A percentile compares a stretch with the other conserved stretches of the same genome.
phyloP scores from a whole-genome alignment of 2,329 filamentous ascomycete species.

The Tympanopsis confertula region DNA sequence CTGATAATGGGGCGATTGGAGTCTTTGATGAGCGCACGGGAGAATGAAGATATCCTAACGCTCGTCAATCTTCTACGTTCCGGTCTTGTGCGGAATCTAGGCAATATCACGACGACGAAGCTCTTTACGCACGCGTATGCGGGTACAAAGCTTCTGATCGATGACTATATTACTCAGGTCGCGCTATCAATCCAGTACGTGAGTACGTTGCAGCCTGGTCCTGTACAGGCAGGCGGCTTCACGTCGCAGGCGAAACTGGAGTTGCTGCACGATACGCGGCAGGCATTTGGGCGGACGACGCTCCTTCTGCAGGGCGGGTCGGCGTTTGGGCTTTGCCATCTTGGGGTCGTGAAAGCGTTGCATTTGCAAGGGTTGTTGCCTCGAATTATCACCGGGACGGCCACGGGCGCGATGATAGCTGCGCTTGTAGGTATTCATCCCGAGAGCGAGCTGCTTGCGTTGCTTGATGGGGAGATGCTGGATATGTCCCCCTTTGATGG shows the following conservation, averaged over 20 bases:
- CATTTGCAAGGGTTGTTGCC: slow-evolving; percentile 50
- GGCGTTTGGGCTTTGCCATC: slow-evolving; percentile 57
- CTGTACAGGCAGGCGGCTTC: slow-evolving; percentile 19
- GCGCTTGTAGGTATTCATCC: slow-evolving; percentile 58
- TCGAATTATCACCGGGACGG: slow-evolving; percentile 57
- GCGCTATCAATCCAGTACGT: slow-evolving; percentile 49
- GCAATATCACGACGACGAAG: slow-evolving; percentile 52
- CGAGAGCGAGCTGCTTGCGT: slow-evolving; percentile 50
- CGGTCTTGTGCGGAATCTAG: slow-evolving; percentile 47
- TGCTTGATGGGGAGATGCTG: slow-evolving; percentile 48
- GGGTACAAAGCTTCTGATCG: slow-evolving; percentile 56
- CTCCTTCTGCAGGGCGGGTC: slow-evolving; percentile 56
- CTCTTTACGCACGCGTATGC: slow-evolving; percentile 55
- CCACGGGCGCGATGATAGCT: slow-evolving; percentile 58
- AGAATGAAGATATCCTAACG: slow-evolving; percentile 43
- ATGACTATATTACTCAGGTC: slow-evolving; percentile 56
- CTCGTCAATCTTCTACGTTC: slow-evolving; percentile 50
- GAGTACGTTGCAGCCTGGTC: slow-evolving; percentile 22
- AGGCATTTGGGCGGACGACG: slow-evolving; percentile 56
- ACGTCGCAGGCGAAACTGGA: slow-evolving; percentile 52
- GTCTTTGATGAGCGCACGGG: slow-evolving; percentile 42
- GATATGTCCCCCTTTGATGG: slow-evolving; percentile 48
- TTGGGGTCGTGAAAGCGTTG: slow-evolving; percentile 59
- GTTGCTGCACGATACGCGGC: slow-evolving; percentile 52
- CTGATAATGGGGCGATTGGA: slow-evolving; percentile 49